Conservation (phyloP, 257 asterid species). For the Solanum infundibuliforme region DNA sequence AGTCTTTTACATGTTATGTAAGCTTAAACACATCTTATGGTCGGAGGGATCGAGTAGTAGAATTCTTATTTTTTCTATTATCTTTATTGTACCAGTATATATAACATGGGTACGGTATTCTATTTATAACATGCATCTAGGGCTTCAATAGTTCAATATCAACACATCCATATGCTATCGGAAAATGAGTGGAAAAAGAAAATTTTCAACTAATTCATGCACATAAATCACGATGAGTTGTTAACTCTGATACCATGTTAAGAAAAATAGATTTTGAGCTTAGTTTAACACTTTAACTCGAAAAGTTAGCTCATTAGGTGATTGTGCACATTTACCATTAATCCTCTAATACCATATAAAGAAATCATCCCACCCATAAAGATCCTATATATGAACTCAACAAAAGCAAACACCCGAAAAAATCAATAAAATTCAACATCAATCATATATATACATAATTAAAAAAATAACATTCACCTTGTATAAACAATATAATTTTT, state of each 20-base stretch:
- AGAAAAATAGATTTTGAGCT: background rate
- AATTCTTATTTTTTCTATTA: no score
- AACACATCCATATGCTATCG: background rate
- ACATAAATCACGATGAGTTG: background rate
- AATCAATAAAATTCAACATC: background rate
- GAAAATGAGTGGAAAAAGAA: background rate
- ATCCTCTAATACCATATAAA: background rate
- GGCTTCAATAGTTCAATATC: background rate
- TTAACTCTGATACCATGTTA: background rate
- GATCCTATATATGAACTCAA: background rate
- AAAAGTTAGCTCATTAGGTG: background rate
- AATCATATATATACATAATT: background rate
- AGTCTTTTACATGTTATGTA: no score
- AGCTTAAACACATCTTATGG: no score
- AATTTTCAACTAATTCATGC: background rate
- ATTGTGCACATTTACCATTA: fast-evolving
- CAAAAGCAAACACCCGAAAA: background rate
- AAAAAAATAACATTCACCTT: background rate
- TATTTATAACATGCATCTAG: background rate
- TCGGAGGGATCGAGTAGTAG: no score
- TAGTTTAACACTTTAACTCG: background rate
- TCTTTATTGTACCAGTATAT: background rate
- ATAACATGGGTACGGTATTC: background rate
- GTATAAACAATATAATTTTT: background rate
- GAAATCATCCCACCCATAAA: background rate